These are phyloP conservation scores for Xylaria sp. DNA, from an alignment of 2,329 filamentous ascomycete species.

Conservation along the genomic window DNA sequence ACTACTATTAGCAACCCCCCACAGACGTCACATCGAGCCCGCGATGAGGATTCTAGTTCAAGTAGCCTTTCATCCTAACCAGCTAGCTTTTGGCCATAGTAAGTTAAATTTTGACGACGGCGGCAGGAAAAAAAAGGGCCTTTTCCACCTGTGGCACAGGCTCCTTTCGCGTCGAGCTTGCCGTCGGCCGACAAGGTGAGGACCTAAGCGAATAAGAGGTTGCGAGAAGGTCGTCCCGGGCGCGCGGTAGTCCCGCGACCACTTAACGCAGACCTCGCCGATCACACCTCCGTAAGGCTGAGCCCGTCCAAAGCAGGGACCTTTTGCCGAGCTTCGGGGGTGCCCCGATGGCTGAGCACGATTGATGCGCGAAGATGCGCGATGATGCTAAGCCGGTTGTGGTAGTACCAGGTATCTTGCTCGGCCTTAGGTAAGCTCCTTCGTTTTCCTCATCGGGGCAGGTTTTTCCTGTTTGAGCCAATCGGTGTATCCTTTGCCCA, in stretches of 20 bases:
- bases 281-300: conserved; percentile 5
- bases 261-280: not conserved
- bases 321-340: not conserved
- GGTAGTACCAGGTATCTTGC: not conserved
- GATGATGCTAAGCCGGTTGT: conserved; percentile 8
- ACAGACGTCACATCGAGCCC: not conserved
- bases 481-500: not conserved
- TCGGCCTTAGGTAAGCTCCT: not conserved
- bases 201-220: not conserved
- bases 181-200: not conserved
- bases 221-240: not conserved
- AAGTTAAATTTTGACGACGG: not conserved
- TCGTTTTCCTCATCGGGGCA: conserved; percentile 6
- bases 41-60: not conserved
- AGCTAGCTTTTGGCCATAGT: not conserved
- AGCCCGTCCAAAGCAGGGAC: not conserved
- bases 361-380: too few species aligned
- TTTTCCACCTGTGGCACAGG: conserved; percentile 13
- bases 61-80: conserved; percentile 4
- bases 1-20: not conserved
- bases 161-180: not conserved
- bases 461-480: conserved; percentile 17
- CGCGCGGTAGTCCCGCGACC: not conserved
- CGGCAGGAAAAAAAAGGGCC: not conserved
- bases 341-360: conserved; percentile 22